Evolutionary conservation across 208 protist genomes (phyloP).

Genomic region (Leishmania martiniquensis): DNA sequence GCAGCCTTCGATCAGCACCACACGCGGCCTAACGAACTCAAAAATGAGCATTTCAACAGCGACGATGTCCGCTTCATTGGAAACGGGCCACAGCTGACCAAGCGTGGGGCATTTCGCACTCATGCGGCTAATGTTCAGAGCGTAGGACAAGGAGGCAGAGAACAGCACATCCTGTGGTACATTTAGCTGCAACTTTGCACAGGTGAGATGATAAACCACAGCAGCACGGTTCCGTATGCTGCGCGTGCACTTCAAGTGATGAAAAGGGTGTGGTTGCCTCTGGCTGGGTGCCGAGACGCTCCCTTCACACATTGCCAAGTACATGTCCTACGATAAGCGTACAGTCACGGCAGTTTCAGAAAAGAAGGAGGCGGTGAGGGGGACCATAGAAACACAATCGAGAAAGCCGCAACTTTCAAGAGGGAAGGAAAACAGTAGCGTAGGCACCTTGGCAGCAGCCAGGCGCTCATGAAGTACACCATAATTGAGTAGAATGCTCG

Average conservation of each 20-base stretch:
- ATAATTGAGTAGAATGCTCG: background rate
- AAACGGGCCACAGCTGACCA: slow-evolving; percentile 6
- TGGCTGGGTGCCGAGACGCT: too few species aligned
- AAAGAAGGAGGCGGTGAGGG: background rate
- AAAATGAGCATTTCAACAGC: slow-evolving; percentile 68
- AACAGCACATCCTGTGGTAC: slow-evolving; percentile 37
- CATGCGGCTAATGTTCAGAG: slow-evolving; percentile 64
- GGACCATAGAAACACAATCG: slow-evolving; percentile 3
- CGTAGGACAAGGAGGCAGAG: slow-evolving; percentile 61
- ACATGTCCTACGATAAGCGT: background rate
- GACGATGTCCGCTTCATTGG: slow-evolving; percentile 53
- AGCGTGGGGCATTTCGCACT: slow-evolving; percentile 16
- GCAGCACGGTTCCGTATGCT: slow-evolving; percentile 31
- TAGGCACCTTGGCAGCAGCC: background rate
- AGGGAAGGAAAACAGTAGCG: background rate
- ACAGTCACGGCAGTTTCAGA: background rate
- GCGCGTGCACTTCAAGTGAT: slow-evolving; percentile 18
- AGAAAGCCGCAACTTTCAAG: background rate
- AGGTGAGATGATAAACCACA: slow-evolving; percentile 28
- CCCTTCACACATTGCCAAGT: background rate
- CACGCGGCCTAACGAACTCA: slow-evolving; percentile 58
- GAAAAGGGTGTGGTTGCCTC: slow-evolving; percentile 7
- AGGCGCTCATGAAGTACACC: background rate
- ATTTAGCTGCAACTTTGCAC: slow-evolving; percentile 6
- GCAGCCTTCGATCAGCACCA: slow-evolving; percentile 76